Conservation (phyloP, 164 flowering plant species). For the Sedum album region DNA sequence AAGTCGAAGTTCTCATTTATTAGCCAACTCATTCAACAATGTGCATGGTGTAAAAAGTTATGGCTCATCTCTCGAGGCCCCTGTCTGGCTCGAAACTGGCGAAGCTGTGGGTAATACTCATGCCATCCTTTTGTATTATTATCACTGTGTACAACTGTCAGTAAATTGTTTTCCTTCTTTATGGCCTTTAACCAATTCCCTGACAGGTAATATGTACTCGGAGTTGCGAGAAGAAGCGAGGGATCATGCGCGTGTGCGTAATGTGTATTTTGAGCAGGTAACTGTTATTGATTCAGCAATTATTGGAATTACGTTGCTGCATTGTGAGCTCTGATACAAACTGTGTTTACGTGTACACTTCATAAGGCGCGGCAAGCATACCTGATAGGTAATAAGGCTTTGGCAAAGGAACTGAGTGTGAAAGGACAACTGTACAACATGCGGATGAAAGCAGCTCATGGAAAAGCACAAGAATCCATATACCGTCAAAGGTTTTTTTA, state of each 20-base stretch:
- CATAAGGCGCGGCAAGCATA: conserved; percentile 85
- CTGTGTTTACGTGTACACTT: background rate
- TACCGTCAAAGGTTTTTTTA: conserved; percentile 80
- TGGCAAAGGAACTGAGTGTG: conserved; percentile 84
- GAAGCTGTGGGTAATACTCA: conserved; percentile 87
- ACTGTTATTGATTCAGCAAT: background rate
- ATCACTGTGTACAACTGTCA: background rate
- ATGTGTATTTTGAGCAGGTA: conserved; percentile 97
- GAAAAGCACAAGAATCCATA: conserved; percentile 87
- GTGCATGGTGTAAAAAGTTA: conserved; percentile 50
- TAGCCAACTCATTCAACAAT: conserved; percentile 41
- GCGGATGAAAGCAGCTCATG: conserved; percentile 98
- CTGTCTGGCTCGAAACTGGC: conserved; percentile 97
- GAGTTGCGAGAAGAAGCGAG: conserved; percentile 93
- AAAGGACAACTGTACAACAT: conserved; percentile 85
- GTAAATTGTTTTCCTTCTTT: background rate
- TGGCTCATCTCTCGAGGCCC: conserved; percentile 55
- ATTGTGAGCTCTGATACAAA: background rate
- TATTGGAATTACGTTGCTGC: background rate
- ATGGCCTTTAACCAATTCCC: conserved; percentile 32
- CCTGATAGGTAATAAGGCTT: conserved; percentile 77
- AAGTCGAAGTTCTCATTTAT: conserved; percentile 62
- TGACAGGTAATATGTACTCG: conserved; percentile 87
- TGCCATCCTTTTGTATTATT: conserved; percentile 16
- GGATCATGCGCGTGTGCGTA: conserved; percentile 87